Percentiles rank a stretch among this genome's conserved stretches.
These are phyloP conservation scores for Diplodia intermedia DNA, from an alignment of 2,329 filamentous ascomycete genomes.

Conservation along the genomic window DNA sequence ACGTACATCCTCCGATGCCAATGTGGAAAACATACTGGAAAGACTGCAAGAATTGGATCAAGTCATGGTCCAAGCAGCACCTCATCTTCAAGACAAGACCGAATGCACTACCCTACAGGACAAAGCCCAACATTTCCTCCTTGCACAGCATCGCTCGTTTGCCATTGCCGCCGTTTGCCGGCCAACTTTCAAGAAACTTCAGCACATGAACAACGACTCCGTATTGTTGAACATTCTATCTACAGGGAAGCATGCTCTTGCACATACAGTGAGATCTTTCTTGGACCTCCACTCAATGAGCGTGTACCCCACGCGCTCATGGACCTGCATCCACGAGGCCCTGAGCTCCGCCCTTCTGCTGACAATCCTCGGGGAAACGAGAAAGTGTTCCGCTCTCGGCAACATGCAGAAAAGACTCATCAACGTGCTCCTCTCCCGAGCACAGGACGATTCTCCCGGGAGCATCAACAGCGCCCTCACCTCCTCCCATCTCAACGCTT, in stretches of 20 bases:
- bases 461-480: background rate
- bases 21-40: background rate
- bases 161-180: slow-evolving; percentile 8
- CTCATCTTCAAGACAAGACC: slow-evolving; percentile 1
- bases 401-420: slow-evolving; percentile 17
- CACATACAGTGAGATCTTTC: background rate
- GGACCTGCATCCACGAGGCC: slow-evolving; percentile 24
- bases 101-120: background rate
- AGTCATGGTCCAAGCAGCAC: background rate
- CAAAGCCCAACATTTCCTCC: background rate
- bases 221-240: background rate
- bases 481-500: slow-evolving; percentile 6
- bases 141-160: slow-evolving; percentile 17
- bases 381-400: background rate
- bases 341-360: slow-evolving; percentile 26
- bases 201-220: background rate
- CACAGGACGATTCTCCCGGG: background rate
- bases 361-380: slow-evolving; percentile 23
- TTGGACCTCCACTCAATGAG: slow-evolving; percentile 10
- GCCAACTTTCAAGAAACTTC: slow-evolving; percentile 7
- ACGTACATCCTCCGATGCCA: background rate
- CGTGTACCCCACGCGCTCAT: slow-evolving; percentile 15
- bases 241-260: slow-evolving; percentile 11
- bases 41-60: background rate
- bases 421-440: background rate